Evolutionary conservation across 768 basidiomycete genomes (phyloP).

Genomic region (Leucosporidium scottii): DNA sequence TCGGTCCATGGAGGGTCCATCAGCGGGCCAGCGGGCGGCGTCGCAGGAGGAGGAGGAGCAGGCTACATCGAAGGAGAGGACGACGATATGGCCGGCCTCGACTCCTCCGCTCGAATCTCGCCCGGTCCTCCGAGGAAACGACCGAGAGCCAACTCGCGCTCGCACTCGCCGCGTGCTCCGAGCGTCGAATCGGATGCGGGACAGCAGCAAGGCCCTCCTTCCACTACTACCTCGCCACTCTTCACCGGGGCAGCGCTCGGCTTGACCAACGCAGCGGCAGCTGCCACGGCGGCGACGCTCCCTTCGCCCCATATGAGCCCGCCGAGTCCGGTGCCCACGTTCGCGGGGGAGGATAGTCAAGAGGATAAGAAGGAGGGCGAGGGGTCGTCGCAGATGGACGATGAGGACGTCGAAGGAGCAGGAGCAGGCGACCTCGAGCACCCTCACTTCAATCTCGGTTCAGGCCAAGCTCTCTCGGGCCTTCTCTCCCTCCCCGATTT

Average conservation of each 20-base stretch:
- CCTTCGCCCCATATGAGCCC: constrained; percentile 29
- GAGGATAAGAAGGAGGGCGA: constrained; percentile 4
- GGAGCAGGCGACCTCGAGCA: neutral
- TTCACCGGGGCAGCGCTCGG: neutral
- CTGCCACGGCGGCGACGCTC: neutral
- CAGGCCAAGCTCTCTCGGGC: constrained; percentile 54
- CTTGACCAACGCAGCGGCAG: neutral
- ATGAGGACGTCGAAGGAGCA: neutral
- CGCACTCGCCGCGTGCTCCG: neutral
- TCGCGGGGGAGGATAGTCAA: constrained; percentile 14
- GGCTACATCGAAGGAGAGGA: no score
- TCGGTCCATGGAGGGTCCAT: no score
- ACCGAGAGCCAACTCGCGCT: constrained; percentile 4
- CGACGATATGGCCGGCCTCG: neutral
- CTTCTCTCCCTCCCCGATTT: constrained; percentile 79
- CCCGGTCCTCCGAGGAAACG: constrained; percentile 28
- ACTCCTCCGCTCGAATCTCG: neutral
- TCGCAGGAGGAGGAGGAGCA: no score
- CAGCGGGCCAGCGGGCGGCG: no score
- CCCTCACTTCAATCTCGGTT: neutral
- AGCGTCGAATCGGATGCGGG: neutral
- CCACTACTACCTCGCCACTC: neutral
- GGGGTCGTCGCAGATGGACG: neutral
- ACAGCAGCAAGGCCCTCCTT: neutral
- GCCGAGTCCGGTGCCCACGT: constrained; percentile 21